These are phyloP conservation scores for Neodidymelliopsis sp. DNA, from an alignment of 2,329 filamentous ascomycete genomes.

Conservation along the genomic window DNA sequence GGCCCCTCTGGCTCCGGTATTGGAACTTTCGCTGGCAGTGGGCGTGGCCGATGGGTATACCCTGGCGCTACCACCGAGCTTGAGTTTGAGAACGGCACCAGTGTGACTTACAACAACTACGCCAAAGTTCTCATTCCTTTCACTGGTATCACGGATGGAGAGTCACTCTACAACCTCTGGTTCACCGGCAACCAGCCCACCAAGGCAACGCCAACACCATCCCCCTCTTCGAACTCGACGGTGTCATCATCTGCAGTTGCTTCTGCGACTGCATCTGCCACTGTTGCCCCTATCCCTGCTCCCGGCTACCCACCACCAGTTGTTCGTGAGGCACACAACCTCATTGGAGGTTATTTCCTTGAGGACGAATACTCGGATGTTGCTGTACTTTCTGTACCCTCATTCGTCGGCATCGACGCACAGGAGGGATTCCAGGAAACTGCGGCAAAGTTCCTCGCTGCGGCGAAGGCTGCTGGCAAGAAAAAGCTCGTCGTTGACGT, in stretches of 20 bases:
- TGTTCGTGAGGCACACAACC: constrained; percentile 50
- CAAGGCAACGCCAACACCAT: constrained; percentile 27
- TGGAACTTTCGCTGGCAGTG: constrained; percentile 56
- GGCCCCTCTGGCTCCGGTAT: constrained; percentile 51
- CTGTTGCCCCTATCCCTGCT: constrained; percentile 36
- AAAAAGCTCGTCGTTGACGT: constrained; percentile 68
- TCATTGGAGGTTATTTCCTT: constrained; percentile 58
- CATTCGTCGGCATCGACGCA: constrained; percentile 47
- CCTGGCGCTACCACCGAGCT: constrained; percentile 55
- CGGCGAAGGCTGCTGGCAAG: constrained; percentile 59
- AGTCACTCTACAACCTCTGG: constrained; percentile 51
- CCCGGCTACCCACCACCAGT: constrained; percentile 57
- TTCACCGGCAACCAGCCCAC: constrained; percentile 40
- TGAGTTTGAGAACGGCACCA: constrained; percentile 56
- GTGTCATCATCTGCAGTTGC: constrained; percentile 16
- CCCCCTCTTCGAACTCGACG: constrained; percentile 18
- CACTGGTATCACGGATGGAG: constrained; percentile 52
- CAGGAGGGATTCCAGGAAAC: constrained; percentile 52
- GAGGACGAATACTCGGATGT: constrained; percentile 55
- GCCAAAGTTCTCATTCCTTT: constrained; percentile 53
- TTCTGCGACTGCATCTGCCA: constrained; percentile 26
- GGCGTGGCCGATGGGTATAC: constrained; percentile 52
- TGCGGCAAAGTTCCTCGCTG: constrained; percentile 52
- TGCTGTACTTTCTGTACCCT: constrained; percentile 55
- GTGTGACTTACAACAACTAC: constrained; percentile 51